These are phyloP conservation scores for Trichophyton rubrum DNA, from an alignment of 2,329 filamentous ascomycete species.

Conservation along the genomic window DNA sequence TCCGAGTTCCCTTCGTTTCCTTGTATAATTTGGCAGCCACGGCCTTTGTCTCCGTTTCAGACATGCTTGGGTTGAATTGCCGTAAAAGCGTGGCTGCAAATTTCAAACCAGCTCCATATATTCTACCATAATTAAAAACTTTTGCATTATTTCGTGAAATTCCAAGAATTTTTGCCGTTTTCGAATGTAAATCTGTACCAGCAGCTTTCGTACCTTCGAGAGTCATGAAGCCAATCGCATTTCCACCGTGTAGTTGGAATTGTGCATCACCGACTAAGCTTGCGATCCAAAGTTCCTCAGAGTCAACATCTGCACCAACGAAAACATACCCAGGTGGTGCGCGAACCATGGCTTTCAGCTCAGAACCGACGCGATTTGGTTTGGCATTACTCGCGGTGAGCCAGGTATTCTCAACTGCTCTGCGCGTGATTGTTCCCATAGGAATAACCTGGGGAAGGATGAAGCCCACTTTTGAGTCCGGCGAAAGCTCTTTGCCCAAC, in stretches of 20 bases:
- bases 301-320: constrained; percentile 94
- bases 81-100: constrained; percentile 82
- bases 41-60: constrained; percentile 62
- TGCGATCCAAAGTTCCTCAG: constrained; percentile 95
- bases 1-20: constrained; percentile 82
- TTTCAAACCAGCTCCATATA: constrained; percentile 92
- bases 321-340: constrained; percentile 85
- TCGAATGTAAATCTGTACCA: constrained; percentile 87
- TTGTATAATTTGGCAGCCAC: constrained; percentile 72
- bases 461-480: constrained; percentile 49
- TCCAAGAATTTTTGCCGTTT: constrained; percentile 80
- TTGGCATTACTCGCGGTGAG: constrained; percentile 96
- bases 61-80: constrained; percentile 80
- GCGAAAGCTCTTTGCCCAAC: constrained; percentile 15
- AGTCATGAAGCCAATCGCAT: constrained; percentile 98
- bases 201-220: constrained; percentile 89
- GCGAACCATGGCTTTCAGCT: constrained; percentile 92
- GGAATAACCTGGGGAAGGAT: constrained; percentile 93
- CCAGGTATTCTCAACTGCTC: constrained; percentile 97
- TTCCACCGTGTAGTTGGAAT: constrained; percentile 89
- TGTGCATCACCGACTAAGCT: constrained; percentile 88
- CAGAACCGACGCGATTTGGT: constrained; percentile 86
- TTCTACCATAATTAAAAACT: constrained; percentile 96
- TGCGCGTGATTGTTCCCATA: constrained; percentile 92
- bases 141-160: constrained; percentile 94